Percentiles rank a stretch among this genome's conserved stretches.
These are phyloP conservation scores for Xylaria sp. DNA, from an alignment of 2,329 filamentous ascomycete species.

Conservation along the genomic window DNA sequence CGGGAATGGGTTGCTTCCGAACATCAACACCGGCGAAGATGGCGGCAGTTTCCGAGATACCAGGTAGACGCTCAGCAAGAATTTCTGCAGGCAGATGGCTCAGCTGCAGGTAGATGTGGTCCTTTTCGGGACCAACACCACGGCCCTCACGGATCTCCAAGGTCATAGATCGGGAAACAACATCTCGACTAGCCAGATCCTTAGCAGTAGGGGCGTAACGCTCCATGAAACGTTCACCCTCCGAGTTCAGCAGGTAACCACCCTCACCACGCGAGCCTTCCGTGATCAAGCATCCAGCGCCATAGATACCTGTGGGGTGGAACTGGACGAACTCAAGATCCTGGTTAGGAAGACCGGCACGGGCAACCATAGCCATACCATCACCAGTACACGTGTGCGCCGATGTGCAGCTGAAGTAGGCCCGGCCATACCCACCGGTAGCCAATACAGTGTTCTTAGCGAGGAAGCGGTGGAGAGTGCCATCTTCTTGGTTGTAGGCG, in stretches of 20 bases:
- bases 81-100: conserved; percentile 93
- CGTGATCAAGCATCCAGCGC: conserved; percentile 96
- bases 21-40: conserved; percentile 99
- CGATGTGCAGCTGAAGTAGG: conserved; percentile 98
- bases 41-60: conserved; percentile 97
- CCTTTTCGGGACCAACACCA: conserved; percentile 96
- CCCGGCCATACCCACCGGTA: conserved; percentile 96
- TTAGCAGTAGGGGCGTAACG: conserved; percentile 97
- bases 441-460: conserved; percentile 97
- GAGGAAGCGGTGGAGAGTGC: conserved; percentile 95
- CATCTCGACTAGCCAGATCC: conserved; percentile 95
- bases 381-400: conserved; percentile 99
- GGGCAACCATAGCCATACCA: conserved; percentile 99
- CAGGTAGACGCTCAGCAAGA: conserved; percentile 94
- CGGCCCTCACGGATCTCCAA: conserved; percentile 97
- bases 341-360: conserved; percentile 97
- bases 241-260: conserved; percentile 95
- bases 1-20: conserved; percentile 95
- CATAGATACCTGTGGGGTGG: conserved; percentile 99
- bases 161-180: conserved; percentile 97
- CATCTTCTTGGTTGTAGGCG: conserved; percentile 98
- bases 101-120: conserved; percentile 98
- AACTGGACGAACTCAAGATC: conserved; percentile 99
- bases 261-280: conserved; percentile 98
- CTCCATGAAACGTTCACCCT: conserved; percentile 99